These are phyloP conservation scores for Parafenestella ontariensis DNA, from an alignment of 2,329 filamentous ascomycete species.

Conservation along the genomic window DNA sequence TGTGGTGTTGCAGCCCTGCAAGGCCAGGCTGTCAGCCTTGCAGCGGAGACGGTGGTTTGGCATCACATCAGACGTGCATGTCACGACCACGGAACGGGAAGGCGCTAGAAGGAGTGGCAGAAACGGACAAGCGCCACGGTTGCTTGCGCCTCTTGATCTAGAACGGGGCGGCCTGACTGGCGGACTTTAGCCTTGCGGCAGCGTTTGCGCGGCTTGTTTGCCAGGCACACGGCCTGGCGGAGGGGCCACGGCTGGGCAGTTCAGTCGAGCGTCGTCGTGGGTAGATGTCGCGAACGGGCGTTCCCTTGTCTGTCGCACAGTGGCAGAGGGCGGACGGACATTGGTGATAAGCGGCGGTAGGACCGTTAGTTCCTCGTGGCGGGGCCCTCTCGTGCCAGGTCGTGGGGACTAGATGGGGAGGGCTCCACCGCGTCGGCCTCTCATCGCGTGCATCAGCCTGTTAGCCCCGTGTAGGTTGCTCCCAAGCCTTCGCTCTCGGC, in stretches of 20 bases:
- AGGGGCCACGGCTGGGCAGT: background rate
- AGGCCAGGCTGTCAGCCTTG: background rate
- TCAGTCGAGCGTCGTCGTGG: too few relatives aligned
- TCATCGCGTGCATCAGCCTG: background rate
- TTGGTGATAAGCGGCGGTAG: slow-evolving; percentile 1
- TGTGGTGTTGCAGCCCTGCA: background rate
- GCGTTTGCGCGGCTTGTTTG: slow-evolving; percentile 2
- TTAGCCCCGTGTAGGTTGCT: background rate
- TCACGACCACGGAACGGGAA: slow-evolving; percentile 14
- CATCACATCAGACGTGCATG: slow-evolving; percentile 7
- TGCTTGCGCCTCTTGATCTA: slow-evolving; percentile 11
- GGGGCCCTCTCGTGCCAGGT: slow-evolving; percentile 1
- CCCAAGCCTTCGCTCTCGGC: slow-evolving; percentile 18
- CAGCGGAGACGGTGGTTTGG: background rate
- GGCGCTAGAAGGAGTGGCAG: slow-evolving; percentile 13
- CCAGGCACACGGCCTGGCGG: slow-evolving; percentile 3
- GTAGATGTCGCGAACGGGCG: too few relatives aligned
- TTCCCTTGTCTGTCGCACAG: slow-evolving; percentile 1
- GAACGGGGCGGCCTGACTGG: slow-evolving; percentile 14
- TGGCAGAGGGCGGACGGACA: background rate
- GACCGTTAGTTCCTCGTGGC: slow-evolving; percentile 7
- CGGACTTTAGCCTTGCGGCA: slow-evolving; percentile 6
- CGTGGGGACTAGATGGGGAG: background rate
- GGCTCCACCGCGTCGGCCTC: background rate
- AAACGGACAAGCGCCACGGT: slow-evolving; percentile 9